Evolutionary conservation across 768 basidiomycete genomes (phyloP).

Genomic region (Phaffia australis): DNA sequence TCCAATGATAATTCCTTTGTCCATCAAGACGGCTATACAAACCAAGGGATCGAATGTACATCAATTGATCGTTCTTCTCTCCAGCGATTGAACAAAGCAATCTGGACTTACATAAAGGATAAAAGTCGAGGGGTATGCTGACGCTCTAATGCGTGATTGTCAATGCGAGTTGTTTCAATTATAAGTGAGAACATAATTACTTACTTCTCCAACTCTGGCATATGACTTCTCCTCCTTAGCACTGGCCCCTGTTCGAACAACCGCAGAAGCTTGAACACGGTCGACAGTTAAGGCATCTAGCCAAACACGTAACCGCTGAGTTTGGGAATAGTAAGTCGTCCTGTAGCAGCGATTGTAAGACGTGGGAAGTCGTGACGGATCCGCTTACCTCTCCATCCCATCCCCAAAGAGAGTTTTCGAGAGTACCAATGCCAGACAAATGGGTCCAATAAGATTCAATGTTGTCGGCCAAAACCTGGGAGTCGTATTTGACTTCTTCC

Average conservation of each 20-base stretch:
- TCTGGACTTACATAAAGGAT: conserved; percentile 66
- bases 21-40: conserved; percentile 80
- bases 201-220: conserved; percentile 8
- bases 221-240: background rate
- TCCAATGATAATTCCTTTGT: conserved; percentile 96
- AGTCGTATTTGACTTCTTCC: conserved; percentile 89
- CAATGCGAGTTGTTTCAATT: too few species aligned
- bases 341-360: too few species aligned
- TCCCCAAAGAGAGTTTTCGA: conserved; percentile 97
- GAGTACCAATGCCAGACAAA: conserved; percentile 75
- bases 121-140: conserved; percentile 83
- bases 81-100: background rate
- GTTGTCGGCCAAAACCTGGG: conserved; percentile 92
- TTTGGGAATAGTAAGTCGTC: conserved; percentile 30
- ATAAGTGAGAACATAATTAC: background rate
- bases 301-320: conserved; percentile 70
- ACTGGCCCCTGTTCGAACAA: background rate
- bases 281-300: conserved; percentile 90
- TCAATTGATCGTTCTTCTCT: background rate
- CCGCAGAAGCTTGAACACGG: conserved; percentile 5
- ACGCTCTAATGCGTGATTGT: conserved; percentile 47
- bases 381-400: conserved; percentile 56
- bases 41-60: background rate
- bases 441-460: conserved; percentile 99
- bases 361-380: too few species aligned